phyloP scores from a whole-genome alignment of 2,329 filamentous ascomycete genomes.

The Cladophialophora yegresii region DNA sequence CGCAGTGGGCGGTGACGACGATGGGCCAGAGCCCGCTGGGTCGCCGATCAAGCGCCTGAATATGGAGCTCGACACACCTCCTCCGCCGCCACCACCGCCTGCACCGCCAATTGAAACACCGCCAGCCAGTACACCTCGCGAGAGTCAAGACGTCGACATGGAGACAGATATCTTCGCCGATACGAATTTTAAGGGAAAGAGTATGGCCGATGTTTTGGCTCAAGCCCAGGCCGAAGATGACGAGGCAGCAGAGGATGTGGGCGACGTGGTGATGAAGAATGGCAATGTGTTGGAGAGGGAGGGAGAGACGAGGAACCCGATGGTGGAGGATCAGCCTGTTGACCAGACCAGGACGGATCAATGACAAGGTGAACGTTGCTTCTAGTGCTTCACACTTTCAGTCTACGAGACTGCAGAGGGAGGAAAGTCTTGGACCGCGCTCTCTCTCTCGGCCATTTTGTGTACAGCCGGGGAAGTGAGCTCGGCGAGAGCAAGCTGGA shows the following conservation, averaged over 20 bases:
- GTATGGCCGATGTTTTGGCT: constrained; percentile 38
- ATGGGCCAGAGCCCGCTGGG: constrained; percentile 27
- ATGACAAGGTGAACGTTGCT: neutral
- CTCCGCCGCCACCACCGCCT: constrained; percentile 41
- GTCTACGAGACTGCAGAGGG: neutral
- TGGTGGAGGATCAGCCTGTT: constrained; percentile 26
- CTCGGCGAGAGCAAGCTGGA: neutral
- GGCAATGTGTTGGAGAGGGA: constrained; percentile 5
- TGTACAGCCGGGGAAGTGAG: neutral
- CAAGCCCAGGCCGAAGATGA: constrained; percentile 35
- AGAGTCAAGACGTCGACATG: constrained; percentile 22
- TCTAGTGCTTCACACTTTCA: neutral
- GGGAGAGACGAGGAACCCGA: constrained; percentile 17
- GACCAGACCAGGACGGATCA: neutral
- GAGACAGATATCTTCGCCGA: constrained; percentile 36
- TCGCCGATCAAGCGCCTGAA: constrained; percentile 34
- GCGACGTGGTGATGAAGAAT: constrained; percentile 19
- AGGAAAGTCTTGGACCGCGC: neutral
- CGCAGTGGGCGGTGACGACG: constrained; percentile 31
- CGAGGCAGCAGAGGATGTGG: constrained; percentile 23
- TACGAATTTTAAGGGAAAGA: constrained; percentile 36
- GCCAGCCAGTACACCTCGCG: constrained; percentile 30
- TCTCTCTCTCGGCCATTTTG: neutral
- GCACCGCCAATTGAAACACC: constrained; percentile 35
- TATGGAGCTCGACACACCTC: constrained; percentile 34